Evolutionary conservation across 305 asterid species (phyloP).

Genomic region (Withania somnifera): DNA sequence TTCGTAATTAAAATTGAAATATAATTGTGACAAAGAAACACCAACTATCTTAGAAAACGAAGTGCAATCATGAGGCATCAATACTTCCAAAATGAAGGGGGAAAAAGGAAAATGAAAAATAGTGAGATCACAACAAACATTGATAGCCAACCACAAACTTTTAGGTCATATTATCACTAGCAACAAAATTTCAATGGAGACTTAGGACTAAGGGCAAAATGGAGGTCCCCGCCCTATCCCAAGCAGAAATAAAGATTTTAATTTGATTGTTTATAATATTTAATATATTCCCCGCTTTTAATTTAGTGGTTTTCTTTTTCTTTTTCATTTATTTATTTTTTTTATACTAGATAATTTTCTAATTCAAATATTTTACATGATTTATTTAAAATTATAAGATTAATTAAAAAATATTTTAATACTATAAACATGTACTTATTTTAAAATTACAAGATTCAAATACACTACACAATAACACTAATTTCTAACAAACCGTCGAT

Average conservation of each 20-base stretch:
- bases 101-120: not conserved
- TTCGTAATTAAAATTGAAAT: not conserved
- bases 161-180: not conserved
- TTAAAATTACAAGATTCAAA: not conserved
- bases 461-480: not conserved
- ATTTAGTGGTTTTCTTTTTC: not conserved
- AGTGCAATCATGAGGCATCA: not conserved
- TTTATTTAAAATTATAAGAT: too few relatives aligned
- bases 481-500: not conserved
- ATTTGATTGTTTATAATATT: too few relatives aligned
- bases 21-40: not conserved
- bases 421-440: not conserved
- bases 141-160: not conserved
- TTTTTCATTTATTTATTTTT: too few relatives aligned
- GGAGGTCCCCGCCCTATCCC: not conserved
- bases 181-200: not conserved
- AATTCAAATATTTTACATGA: not conserved
- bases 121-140: not conserved
- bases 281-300: not conserved
- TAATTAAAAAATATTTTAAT: not conserved
- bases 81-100: not conserved
- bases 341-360: too few relatives aligned
- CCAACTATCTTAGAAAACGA: not conserved
- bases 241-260: not conserved
- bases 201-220: not conserved